Evolutionary conservation across 2,329 filamentous ascomycete species (phyloP), one percentile per base, ranked within the genome.

Genomic region (Metarhizium guizhouense): DNA sequence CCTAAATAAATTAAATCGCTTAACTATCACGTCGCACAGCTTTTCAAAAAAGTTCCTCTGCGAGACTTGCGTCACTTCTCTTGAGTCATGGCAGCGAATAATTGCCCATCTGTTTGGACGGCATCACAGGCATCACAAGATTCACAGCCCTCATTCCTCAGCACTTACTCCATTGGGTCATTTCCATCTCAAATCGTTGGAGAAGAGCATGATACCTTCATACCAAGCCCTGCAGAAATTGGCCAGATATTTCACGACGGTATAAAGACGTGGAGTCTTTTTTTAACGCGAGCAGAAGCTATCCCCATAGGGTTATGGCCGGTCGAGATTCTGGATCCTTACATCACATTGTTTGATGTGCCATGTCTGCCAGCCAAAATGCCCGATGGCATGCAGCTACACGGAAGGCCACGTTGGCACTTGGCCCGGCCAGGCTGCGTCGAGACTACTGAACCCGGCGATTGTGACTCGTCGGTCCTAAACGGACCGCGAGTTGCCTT

Each of bases 141-240:
- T 25, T 25, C 25, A 0, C 25, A 25, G 4, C 25, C 25, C 0
- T 25, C 25, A 1, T 25, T 25, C 14, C 0, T 6, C 1, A 18
- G 6, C 11, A 18, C 40, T 1, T 43, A 6, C 14, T 43, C 40
- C 10, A 43, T 43, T 43, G 40, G 1, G 2, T 43, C 40, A 14
- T 14, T 14, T 43, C 16, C n/a, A 43, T 14, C 10, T 14, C 10
- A 14, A 16, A 10, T 43, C n/a, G 40, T 43, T 18, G 40, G 40
- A 14, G 40, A 43, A 18, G 40, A 43, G n/a, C 40, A 43, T 43
- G 40, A 43, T 43, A 6, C 14, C 11, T n/a, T 43, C 13, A n/a
- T 43, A 43, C 40, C 40, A 43, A 43, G 1, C 16, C 10, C 40
- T 14, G 14, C 40, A 3, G 1, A 43, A 2, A 43, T 43, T 14